These are phyloP conservation scores for Berberis vulgaris DNA, from an alignment of 164 flowering plant species.

Conservation along the genomic window DNA sequence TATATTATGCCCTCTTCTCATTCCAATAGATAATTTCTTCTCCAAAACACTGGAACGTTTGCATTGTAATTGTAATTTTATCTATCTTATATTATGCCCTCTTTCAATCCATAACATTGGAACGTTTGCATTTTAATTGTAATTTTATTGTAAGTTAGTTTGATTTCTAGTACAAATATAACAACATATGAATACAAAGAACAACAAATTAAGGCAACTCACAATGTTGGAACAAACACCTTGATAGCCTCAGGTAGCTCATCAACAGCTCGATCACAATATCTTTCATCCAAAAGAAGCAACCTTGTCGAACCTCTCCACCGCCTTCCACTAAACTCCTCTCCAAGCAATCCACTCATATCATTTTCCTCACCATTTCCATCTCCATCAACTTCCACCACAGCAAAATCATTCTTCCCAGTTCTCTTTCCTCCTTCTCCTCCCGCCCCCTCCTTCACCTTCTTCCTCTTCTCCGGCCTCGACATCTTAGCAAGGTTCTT, in stretches of 20 bases:
- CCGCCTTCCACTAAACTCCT: conserved; percentile 40
- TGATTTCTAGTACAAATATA: not conserved
- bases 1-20: too few relatives aligned
- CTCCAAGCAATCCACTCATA: conserved; percentile 60
- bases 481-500: conserved; percentile 77
- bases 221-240: conserved; percentile 42
- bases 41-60: too few relatives aligned
- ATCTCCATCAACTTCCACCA: conserved; percentile 57
- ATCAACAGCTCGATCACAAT: conserved; percentile 26
- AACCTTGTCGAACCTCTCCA: conserved; percentile 89
- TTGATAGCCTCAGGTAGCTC: conserved; percentile 83
- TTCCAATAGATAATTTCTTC: too few relatives aligned
- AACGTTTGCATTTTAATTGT: too few relatives aligned
- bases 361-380: conserved; percentile 37
- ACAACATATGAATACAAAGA: not conserved
- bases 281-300: conserved; percentile 82
- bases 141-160: too few relatives aligned
- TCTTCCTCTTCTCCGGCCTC: conserved; percentile 49
- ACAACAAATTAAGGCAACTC: conserved; percentile 13
- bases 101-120: too few relatives aligned
- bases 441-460: conserved; percentile 14
- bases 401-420: conserved; percentile 34
- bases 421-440: conserved; percentile 18
- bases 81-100: too few relatives aligned
- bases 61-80: too few relatives aligned